Evolutionary conservation across 331 rosid genomes (phyloP).

Genomic region (Malus hybrid): DNA sequence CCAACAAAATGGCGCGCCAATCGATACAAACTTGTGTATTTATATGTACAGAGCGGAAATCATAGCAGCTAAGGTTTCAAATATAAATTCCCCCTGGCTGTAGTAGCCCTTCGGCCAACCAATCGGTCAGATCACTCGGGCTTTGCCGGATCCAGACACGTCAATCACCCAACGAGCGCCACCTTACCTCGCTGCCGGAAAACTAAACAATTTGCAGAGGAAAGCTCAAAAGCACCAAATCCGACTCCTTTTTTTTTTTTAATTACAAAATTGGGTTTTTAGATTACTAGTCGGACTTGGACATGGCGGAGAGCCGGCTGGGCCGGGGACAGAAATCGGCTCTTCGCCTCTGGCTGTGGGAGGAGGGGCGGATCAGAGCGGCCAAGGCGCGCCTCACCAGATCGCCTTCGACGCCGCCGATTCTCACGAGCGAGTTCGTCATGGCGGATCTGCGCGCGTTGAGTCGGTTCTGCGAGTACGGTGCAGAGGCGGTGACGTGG

Average conservation of each 20-base stretch:
- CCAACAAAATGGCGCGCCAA: conserved; percentile 14
- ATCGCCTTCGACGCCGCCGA: conserved; percentile 95
- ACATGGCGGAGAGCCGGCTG: conserved; percentile 76
- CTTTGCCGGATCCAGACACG: conserved; percentile 17
- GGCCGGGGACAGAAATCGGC: conserved; percentile 62
- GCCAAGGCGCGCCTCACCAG: conserved; percentile 69
- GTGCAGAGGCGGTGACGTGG: conserved; percentile 25
- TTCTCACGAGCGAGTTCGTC: conserved; percentile 90
- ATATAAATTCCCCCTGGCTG: conserved; percentile 10
- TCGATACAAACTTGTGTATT: conserved; percentile 12
- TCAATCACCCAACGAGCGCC: conserved; percentile 4
- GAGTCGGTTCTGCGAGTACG: conserved; percentile 75
- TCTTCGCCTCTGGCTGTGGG: conserved; percentile 72
- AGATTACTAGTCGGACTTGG: conserved; percentile 30
- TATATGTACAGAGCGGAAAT: conserved; percentile 21
- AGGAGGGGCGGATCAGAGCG: conserved; percentile 81
- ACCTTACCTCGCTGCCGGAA: conserved; percentile 9
- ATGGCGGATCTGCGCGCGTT: conserved; percentile 94
- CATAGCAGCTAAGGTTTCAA: not conserved
- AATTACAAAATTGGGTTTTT: not conserved
- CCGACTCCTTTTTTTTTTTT: not conserved
- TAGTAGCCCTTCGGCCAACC: conserved; percentile 15
- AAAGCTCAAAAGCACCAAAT: not conserved
- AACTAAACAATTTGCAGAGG: not conserved
- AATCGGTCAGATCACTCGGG: conserved; percentile 18